phyloP scores from a whole-genome alignment of 2,329 filamentous ascomycete genomes.

The Arthroderma sp. region DNA sequence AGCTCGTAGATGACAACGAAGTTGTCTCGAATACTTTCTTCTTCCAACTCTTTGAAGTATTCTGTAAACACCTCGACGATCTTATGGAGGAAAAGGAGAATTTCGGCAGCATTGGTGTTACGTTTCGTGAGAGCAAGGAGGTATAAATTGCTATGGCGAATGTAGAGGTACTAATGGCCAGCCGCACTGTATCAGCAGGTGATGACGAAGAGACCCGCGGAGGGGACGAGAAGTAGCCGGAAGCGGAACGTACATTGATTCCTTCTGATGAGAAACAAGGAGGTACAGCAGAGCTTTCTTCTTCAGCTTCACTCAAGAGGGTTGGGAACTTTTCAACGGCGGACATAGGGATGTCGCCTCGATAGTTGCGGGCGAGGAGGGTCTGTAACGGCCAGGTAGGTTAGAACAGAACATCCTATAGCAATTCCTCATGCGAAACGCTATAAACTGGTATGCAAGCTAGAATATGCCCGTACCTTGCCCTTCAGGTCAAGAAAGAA shows the following conservation, averaged over 20 bases:
- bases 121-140: slow-evolving; percentile 94
- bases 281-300: slow-evolving; percentile 93
- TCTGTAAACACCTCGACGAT: slow-evolving; percentile 98
- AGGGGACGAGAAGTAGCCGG: slow-evolving; percentile 2
- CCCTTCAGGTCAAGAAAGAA: slow-evolving; percentile 99
- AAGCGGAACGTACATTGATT: slow-evolving; percentile 62
- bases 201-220: slow-evolving; percentile 9
- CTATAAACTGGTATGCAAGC: slow-evolving; percentile 8
- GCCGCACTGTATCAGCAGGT: slow-evolving; percentile 7
- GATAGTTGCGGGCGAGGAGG: slow-evolving; percentile 94
- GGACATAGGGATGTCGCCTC: slow-evolving; percentile 97
- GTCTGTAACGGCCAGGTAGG: slow-evolving; percentile 45
- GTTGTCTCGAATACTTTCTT: slow-evolving; percentile 97
- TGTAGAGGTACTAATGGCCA: slow-evolving; percentile 73
- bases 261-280: slow-evolving; percentile 98
- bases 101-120: slow-evolving; percentile 97
- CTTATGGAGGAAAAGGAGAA: slow-evolving; percentile 94
- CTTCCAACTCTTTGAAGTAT: slow-evolving; percentile 98
- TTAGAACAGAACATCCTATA: too few species aligned
- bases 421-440: not conserved
- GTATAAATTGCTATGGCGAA: slow-evolving; percentile 97
- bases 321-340: slow-evolving; percentile 96
- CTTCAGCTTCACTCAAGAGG: slow-evolving; percentile 93
- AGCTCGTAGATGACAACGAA: slow-evolving; percentile 99
- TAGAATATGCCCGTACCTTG: slow-evolving; percentile 52